Evolutionary conservation across 2,329 filamentous ascomycete genomes (phyloP), one percentile per base, ranked within the genome.

Genomic region (Clonostachys solani): DNA sequence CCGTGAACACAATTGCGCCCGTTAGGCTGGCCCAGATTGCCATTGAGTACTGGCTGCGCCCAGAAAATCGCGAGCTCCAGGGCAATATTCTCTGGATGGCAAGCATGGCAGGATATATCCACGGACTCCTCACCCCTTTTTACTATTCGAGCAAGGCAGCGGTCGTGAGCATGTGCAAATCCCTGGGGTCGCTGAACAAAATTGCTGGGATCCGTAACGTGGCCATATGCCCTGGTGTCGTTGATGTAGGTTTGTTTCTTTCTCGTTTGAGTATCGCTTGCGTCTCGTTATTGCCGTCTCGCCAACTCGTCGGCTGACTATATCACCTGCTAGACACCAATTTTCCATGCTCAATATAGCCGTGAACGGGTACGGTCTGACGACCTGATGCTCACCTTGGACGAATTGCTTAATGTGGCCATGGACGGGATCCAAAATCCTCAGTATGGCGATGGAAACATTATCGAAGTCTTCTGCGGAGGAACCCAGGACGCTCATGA

Each of bases 61-160:
- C 23, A 9, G 45, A 58, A 37, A 50, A 61, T 37, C 48, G 47
- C 12, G 17, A 43, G n/a, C 43, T 57, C 7, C 10, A 55, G 13
- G 45, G 56, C 2, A 59, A 62, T 12, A 12, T 65, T 0, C 40
- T 66, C 2, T 58, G 54, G 42, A 37, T 67, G 1, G 51, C 56
- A 1, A 61, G 56, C n/a, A 19, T 65, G 34, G 56, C 53, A 0
- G 61, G 48, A 1, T 63, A 66, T 9, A n/a, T 64, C 7, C 58
- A 59, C 15, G 50, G 51, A 2, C 23, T 65, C 7, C 50, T 54
- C 10, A 58, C 62, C 0, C 64, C 62, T 0, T 42, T 65, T 33
- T 64, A 65, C 50, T 57, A 54, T 29, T 49, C 60, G 1, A 60
- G 54, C 49, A 64, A 65, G 46, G 54, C 54, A 0, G 60, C 56